Conservation (phyloP, 805 yeast species). For the Starmerella apicola region DNA sequence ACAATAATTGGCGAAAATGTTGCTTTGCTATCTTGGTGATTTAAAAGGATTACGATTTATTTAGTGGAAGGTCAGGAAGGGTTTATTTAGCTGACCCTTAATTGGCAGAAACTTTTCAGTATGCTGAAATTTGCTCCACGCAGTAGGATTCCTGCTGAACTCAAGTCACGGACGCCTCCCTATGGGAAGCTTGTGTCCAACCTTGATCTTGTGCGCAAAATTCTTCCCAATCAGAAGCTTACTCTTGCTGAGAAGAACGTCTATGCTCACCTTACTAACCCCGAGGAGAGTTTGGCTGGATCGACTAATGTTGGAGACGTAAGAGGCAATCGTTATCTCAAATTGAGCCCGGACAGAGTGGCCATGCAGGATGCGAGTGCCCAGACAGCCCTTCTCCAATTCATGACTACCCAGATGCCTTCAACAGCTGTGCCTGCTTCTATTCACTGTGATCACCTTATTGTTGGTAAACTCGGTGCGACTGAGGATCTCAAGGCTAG, state of each 20-base stretch:
- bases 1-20: too few species aligned
- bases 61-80: too few species aligned
- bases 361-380: constrained; percentile 99
- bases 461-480: constrained; percentile 93
- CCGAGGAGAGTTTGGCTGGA: constrained; percentile 63
- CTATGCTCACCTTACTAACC: constrained; percentile 82
- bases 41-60: too few species aligned
- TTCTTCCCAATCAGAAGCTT: constrained; percentile 57
- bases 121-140: constrained; percentile 18
- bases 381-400: constrained; percentile 96
- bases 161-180: constrained; percentile 70
- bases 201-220: constrained; percentile 47
- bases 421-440: constrained; percentile 86
- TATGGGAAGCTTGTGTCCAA: constrained; percentile 61
- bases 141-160: constrained; percentile 42
- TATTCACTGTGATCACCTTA: constrained; percentile 95
- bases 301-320: constrained; percentile 37
- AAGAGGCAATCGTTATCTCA: constrained; percentile 83
- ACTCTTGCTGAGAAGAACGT: constrained; percentile 91
- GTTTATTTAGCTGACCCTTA: constrained; percentile 3
- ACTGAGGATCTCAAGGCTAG: constrained; percentile 69
- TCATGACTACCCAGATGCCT: constrained; percentile 91
- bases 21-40: too few species aligned
- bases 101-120: background rate
- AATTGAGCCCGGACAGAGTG: constrained; percentile 91